Conservation (phyloP, 2,329 filamentous ascomycete genomes). For the Cordyceps militaris region DNA sequence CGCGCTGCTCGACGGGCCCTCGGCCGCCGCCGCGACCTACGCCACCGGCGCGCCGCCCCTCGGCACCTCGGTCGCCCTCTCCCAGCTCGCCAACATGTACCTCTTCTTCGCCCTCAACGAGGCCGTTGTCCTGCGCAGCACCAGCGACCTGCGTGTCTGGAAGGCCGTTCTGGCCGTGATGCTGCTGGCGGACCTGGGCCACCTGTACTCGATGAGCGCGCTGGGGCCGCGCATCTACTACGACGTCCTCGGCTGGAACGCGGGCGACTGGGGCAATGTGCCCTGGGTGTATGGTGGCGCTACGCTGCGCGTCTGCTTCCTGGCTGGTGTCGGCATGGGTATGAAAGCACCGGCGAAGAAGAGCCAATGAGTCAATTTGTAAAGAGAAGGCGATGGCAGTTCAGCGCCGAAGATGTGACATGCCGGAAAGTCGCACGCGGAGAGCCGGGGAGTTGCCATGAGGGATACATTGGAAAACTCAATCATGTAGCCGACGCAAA, state of each 20-base stretch:
- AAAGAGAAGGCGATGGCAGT: too few species aligned
- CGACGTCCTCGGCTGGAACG: constrained; percentile 55
- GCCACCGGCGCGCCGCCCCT: constrained; percentile 37
- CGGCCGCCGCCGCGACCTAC: constrained; percentile 31
- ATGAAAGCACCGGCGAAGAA: constrained; percentile 16
- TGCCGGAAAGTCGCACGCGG: too few species aligned
- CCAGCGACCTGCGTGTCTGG: constrained; percentile 64
- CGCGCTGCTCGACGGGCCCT: constrained; percentile 50
- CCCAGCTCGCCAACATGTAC: constrained; percentile 73
- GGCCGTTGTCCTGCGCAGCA: constrained; percentile 64
- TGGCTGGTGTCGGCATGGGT: constrained; percentile 48
- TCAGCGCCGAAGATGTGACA: too few species aligned
- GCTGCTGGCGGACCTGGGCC: constrained; percentile 69
- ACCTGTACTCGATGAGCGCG: constrained; percentile 58
- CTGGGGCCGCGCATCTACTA: constrained; percentile 59
- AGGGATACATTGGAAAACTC: too few species aligned
- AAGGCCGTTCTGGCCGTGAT: constrained; percentile 57
- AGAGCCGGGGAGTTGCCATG: too few species aligned
- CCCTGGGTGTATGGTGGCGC: constrained; percentile 64
- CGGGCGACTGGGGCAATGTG: constrained; percentile 61
- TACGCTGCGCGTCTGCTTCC: constrained; percentile 50
- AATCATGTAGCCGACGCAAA: too few species aligned
- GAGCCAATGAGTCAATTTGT: not conserved
- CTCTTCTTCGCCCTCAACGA: constrained; percentile 72
- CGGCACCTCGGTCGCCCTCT: constrained; percentile 59